These are phyloP conservation scores for Phytophthora sp. DNA, from an alignment of 352 stramenopile genomes.

Conservation along the genomic window DNA sequence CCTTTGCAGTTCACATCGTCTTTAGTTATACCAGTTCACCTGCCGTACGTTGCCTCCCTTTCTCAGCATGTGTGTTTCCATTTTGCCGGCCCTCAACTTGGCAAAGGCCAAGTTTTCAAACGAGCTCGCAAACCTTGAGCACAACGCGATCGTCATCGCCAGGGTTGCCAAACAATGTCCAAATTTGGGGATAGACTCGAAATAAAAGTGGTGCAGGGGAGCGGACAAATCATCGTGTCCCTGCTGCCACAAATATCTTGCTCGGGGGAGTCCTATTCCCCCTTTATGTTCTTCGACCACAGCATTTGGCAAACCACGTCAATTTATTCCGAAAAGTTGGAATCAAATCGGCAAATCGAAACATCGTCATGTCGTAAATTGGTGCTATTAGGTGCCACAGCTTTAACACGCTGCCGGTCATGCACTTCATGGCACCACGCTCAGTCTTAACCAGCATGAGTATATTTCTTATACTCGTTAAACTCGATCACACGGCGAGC, in stretches of 20 bases:
- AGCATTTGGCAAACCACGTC: neutral
- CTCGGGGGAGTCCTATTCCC: no score
- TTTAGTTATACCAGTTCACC: no score
- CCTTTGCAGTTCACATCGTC: no score
- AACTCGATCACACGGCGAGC: constrained; percentile 17
- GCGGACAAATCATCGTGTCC: neutral
- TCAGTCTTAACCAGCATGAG: neutral
- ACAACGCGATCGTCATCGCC: neutral
- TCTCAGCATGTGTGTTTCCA: neutral
- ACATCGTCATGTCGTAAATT: constrained; percentile 2
- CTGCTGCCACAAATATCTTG: neutral
- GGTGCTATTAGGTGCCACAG: neutral
- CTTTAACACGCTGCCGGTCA: neutral
- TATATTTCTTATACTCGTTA: constrained; percentile 7
- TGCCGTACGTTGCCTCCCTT: no score
- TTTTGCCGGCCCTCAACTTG: neutral
- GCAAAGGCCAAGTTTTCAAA: constrained; percentile 3
- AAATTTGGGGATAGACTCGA: neutral
- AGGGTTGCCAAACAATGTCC: neutral
- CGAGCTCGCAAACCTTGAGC: neutral
- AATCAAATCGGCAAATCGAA: neutral
- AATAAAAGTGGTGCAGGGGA: neutral
- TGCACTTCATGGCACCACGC: neutral
- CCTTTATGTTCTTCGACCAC: no score
- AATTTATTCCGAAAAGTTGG: neutral